Percentiles rank a stretch among this genome's conserved stretches.
Evolutionary conservation across 2,329 filamentous ascomycete genomes (phyloP).

Genomic region (Talaromyces albobiverticillius): DNA sequence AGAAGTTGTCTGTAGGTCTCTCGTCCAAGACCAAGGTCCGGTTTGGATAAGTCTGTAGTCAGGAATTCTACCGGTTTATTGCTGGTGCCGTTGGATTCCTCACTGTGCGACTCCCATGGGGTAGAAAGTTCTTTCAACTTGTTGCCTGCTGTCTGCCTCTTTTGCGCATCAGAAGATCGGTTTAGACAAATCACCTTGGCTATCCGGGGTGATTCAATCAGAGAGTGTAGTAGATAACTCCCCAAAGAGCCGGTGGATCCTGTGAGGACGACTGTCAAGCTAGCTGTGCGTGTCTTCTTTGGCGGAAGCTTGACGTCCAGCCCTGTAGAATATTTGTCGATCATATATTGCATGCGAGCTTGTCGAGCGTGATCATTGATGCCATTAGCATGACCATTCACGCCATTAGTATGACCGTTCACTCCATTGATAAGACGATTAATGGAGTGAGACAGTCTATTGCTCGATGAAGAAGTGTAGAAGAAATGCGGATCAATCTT

Average conservation of each 20-base stretch:
- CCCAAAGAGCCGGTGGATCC: constrained; percentile 52
- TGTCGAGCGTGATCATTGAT: background rate
- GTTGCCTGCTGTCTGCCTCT: constrained; percentile 39
- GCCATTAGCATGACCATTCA: background rate
- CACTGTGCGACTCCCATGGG: constrained; percentile 8
- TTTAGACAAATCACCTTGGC: constrained; percentile 50
- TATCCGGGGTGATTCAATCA: constrained; percentile 34
- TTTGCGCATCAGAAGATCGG: constrained; percentile 42
- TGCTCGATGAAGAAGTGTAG: constrained; percentile 14
- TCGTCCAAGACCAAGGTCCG: constrained; percentile 24
- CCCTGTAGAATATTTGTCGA: constrained; percentile 11
- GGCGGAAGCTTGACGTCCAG: constrained; percentile 1
- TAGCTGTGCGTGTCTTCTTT: background rate
- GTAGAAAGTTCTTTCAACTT: constrained; percentile 34
- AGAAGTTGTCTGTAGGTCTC: constrained; percentile 23
- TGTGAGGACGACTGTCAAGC: constrained; percentile 38
- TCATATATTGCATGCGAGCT: constrained; percentile 6
- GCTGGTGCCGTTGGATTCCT: background rate
- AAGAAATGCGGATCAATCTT: constrained; percentile 14
- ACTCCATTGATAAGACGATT: constrained; percentile 6
- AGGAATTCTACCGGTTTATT: constrained; percentile 37
- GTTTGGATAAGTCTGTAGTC: constrained; percentile 22
- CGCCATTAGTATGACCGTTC: background rate
- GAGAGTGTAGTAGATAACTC: constrained; percentile 44
- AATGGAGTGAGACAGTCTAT: constrained; percentile 11